Evolutionary conservation across 495 filamentous ascomycete species (phyloP).

Genomic region (Tuber calosporum): DNA sequence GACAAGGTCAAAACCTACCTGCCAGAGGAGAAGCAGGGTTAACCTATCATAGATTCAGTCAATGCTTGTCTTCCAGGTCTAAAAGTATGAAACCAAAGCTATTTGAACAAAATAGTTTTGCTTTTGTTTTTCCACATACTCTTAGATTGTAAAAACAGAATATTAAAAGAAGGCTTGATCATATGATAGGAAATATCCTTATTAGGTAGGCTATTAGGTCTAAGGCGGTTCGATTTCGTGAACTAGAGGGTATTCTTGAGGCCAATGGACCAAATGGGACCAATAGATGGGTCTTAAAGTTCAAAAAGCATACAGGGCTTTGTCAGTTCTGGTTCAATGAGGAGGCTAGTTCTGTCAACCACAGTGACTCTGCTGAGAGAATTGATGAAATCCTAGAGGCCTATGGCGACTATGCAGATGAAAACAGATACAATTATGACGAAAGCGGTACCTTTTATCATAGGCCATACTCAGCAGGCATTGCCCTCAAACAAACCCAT

Average conservation of each 20-base stretch:
- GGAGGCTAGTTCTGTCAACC: constrained; percentile 18
- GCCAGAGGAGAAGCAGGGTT: background rate
- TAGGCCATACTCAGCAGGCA: constrained; percentile 27
- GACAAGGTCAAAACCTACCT: background rate
- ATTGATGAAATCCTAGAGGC: constrained; percentile 23
- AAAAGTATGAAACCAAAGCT: constrained; percentile 7
- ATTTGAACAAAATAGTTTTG: background rate
- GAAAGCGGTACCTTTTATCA: constrained; percentile 41
- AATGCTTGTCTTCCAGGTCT: background rate
- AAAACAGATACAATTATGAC: constrained; percentile 42
- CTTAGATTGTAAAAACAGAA: no score
- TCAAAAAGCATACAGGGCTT: constrained; percentile 35
- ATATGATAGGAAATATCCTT: background rate
- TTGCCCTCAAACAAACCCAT: constrained; percentile 18
- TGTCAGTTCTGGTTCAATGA: constrained; percentile 11
- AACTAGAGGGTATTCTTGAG: background rate
- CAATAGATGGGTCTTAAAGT: constrained; percentile 36
- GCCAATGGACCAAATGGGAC: constrained; percentile 31
- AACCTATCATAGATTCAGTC: constrained; percentile 1
- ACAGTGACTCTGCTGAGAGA: constrained; percentile 9
- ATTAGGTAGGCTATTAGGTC: constrained; percentile 1
- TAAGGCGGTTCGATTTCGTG: constrained; percentile 7
- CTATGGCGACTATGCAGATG: constrained; percentile 22
- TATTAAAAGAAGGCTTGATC: no score
- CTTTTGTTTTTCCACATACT: no score